Evolutionary conservation across 148 eudicot species (phyloP).

Genomic region (Rhododendron mucronatum): DNA sequence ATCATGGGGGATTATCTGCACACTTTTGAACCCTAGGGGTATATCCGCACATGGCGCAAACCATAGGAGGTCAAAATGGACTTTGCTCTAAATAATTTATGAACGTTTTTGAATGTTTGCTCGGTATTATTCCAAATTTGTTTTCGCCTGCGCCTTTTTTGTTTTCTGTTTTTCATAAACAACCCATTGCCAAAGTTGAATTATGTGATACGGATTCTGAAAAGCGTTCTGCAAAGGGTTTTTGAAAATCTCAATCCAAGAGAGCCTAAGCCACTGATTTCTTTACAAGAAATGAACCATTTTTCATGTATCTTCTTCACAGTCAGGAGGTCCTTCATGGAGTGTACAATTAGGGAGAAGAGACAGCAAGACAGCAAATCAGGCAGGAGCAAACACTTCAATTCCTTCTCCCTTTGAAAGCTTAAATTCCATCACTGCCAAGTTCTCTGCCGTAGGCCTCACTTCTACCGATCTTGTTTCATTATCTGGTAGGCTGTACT

Average conservation of each 20-base stretch:
- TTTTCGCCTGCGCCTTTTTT: neutral
- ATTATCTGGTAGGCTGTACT: slow-evolving; percentile 21
- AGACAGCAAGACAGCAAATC: slow-evolving; percentile 29
- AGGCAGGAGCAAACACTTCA: slow-evolving; percentile 18
- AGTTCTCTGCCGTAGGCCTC: slow-evolving; percentile 23
- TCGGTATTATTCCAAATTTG: neutral
- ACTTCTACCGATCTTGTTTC: slow-evolving; percentile 21
- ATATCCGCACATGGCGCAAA: too few species aligned
- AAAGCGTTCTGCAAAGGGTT: neutral
- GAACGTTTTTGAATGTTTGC: too few species aligned
- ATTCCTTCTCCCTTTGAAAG: slow-evolving; percentile 18
- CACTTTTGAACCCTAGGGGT: too few species aligned
- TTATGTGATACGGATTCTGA: neutral
- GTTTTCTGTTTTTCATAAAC: neutral
- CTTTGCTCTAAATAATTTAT: neutral
- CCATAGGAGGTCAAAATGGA: too few species aligned
- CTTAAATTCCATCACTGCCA: slow-evolving; percentile 13
- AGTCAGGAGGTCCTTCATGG: slow-evolving; percentile 39
- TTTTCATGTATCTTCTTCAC: neutral
- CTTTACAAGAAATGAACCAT: neutral
- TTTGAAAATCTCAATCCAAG: neutral
- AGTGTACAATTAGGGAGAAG: slow-evolving; percentile 29
- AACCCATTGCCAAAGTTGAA: neutral
- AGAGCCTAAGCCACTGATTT: neutral
- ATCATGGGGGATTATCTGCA: too few species aligned